These are phyloP conservation scores for Phytophthora hibernalis DNA, from an alignment of 352 stramenopile species.

Conservation along the genomic window DNA sequence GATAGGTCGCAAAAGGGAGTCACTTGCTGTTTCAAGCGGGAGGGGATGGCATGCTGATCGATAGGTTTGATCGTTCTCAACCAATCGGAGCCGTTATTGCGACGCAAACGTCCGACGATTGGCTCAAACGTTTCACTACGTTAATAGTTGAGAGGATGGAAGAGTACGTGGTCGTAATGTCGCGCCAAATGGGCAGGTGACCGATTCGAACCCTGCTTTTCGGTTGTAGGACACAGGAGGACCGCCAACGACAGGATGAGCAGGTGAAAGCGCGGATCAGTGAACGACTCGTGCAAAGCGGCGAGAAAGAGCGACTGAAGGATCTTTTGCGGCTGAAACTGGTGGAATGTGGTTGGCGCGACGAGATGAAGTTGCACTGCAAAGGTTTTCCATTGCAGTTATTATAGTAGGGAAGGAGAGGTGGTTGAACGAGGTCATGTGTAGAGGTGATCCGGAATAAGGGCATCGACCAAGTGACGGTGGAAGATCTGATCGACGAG, in stretches of 20 bases:
- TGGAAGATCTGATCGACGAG: slow-evolving; percentile 94
- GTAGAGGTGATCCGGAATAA: slow-evolving; percentile 94
- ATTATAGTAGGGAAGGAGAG: too few relatives aligned
- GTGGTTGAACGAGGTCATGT: too few relatives aligned
- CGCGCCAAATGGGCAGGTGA: neutral
- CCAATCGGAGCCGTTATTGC: slow-evolving; percentile 9
- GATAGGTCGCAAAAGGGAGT: neutral
- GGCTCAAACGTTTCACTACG: slow-evolving; percentile 18
- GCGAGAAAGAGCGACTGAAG: slow-evolving; percentile 92
- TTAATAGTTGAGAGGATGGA: slow-evolving; percentile 28
- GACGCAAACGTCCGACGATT: slow-evolving; percentile 26
- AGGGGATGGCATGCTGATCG: too few relatives aligned
- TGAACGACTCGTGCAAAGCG: slow-evolving; percentile 89
- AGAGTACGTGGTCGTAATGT: slow-evolving; percentile 31
- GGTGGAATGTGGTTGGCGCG: slow-evolving; percentile 92
- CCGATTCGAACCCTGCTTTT: slow-evolving; percentile 21
- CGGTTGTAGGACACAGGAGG: slow-evolving; percentile 51
- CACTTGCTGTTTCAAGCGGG: neutral
- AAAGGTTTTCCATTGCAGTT: slow-evolving; percentile 53
- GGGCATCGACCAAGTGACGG: slow-evolving; percentile 94
- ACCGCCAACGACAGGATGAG: slow-evolving; percentile 73
- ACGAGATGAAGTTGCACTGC: slow-evolving; percentile 92
- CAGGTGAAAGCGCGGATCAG: slow-evolving; percentile 81
- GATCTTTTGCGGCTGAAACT: slow-evolving; percentile 88
- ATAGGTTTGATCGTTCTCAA: slow-evolving; percentile 10